phyloP scores from a whole-genome alignment of 108 stramenopile species.

The Pseudonitzschia multiseries region DNA sequence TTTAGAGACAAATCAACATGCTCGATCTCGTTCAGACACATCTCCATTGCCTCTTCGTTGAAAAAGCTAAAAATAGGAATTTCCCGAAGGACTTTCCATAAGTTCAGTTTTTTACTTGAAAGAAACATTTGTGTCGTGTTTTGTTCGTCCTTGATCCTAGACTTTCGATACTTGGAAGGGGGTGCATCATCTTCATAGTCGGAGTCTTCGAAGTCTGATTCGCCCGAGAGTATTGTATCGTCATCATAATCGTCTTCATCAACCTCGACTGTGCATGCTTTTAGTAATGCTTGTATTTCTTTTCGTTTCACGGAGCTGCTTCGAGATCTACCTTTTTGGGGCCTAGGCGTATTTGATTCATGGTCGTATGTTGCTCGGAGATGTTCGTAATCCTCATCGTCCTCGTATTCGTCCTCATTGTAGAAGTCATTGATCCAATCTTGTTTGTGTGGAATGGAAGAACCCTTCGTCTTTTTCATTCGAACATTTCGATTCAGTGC shows the following conservation, averaged over 20 bases:
- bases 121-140: conserved; percentile 8
- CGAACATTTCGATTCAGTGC: conserved; percentile 24
- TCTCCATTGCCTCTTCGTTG: conserved; percentile 38
- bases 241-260: conserved; percentile 25
- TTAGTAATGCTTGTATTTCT: conserved; percentile 9
- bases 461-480: conserved; percentile 17
- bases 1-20: conserved; percentile 31
- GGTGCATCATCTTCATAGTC: conserved; percentile 10
- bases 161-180: not conserved
- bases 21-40: conserved; percentile 35
- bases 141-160: not conserved
- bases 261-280: conserved; percentile 17
- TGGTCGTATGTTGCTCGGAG: not conserved
- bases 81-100: conserved; percentile 35
- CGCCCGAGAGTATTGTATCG: not conserved
- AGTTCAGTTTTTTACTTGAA: conserved; percentile 13
- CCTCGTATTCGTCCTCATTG: conserved; percentile 1
- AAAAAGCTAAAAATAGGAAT: conserved; percentile 51
- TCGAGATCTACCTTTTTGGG: not conserved
- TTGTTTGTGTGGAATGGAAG: conserved; percentile 13
- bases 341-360: not conserved
- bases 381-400: not conserved
- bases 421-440: not conserved
- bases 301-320: not conserved
- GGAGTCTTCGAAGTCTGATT: conserved; percentile 5